A percentile compares a stretch with the other conserved stretches of the same genome.
Evolutionary conservation across 257 asterid species (phyloP).

Genomic region (Solanum chiquidenum): DNA sequence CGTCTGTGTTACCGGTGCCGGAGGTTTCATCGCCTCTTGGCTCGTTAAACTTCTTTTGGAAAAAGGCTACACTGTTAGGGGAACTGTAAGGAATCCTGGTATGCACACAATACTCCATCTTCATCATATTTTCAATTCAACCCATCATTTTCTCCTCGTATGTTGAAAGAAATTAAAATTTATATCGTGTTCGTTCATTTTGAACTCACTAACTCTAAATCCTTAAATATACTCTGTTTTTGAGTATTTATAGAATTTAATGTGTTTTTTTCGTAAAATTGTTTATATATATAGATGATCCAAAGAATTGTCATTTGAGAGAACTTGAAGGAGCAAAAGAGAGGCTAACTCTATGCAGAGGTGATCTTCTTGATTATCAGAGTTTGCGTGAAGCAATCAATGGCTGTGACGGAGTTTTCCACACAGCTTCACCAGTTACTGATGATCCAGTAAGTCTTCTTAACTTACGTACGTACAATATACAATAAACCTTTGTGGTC

Average conservation of each 20-base stretch:
- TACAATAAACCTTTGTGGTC: background rate
- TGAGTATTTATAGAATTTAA: background rate
- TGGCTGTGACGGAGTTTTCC: conserved; percentile 95
- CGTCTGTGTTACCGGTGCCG: conserved; percentile 99
- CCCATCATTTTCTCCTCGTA: background rate
- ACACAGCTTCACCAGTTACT: conserved; percentile 93
- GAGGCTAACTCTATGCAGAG: conserved; percentile 60
- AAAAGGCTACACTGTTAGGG: conserved; percentile 81
- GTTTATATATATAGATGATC: conserved; percentile 44
- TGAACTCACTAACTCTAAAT: background rate
- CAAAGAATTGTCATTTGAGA: conserved; percentile 64
- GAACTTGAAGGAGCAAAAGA: conserved; percentile 84
- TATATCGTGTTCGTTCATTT: background rate
- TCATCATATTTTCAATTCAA: background rate
- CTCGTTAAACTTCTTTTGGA: conserved; percentile 72
- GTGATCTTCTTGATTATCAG: conserved; percentile 71
- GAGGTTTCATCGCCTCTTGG: conserved; percentile 97
- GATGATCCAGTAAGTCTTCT: conserved; percentile 69
- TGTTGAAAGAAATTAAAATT: background rate
- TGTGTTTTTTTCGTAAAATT: background rate
- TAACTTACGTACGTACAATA: background rate
- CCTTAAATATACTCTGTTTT: background rate
- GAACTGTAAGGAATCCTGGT: conserved; percentile 96
- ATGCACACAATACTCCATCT: background rate
- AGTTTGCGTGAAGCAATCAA: conserved; percentile 65